Conservation (phyloP, 1,139 yeast genomes). For the Kodamaea fungicola region DNA sequence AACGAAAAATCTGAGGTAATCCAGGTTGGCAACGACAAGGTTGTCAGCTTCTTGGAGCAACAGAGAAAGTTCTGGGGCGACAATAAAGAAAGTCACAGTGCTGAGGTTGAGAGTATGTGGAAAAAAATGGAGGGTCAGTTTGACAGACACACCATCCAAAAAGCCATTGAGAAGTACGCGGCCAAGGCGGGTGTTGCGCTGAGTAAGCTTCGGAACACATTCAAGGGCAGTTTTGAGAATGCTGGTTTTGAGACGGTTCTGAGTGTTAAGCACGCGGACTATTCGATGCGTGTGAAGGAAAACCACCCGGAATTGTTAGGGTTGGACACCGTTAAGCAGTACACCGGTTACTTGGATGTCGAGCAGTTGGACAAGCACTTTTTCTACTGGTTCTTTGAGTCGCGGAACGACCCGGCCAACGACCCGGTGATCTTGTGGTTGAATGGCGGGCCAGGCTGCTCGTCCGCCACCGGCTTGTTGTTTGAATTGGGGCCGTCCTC, state of each 20-base stretch:
- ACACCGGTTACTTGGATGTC: constrained; percentile 63
- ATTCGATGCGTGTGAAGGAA: constrained; percentile 39
- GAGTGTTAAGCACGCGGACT: constrained; percentile 22
- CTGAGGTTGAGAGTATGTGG: constrained; percentile 21
- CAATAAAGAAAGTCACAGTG: neutral
- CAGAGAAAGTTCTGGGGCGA: constrained; percentile 6
- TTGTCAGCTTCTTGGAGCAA: constrained; percentile 3
- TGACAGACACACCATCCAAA: constrained; percentile 14
- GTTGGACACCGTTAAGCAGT: constrained; percentile 58
- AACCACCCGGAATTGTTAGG: constrained; percentile 43
- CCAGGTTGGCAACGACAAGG: neutral
- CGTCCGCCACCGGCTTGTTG: constrained; percentile 63
- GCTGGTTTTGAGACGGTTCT: constrained; percentile 10
- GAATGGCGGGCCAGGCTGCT: constrained; percentile 78
- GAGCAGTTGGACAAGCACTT: constrained; percentile 62
- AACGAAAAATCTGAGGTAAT: neutral
- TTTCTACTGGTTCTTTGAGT: constrained; percentile 75
- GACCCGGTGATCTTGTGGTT: constrained; percentile 70
- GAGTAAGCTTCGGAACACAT: constrained; percentile 6
- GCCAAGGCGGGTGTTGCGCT: constrained; percentile 8
- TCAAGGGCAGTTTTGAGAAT: constrained; percentile 1
- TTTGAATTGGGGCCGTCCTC: constrained; percentile 68
- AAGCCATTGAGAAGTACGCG: constrained; percentile 17
- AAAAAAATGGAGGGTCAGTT: constrained; percentile 17
- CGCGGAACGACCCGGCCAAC: constrained; percentile 44